These are phyloP conservation scores for Malus hybrid DNA, from an alignment of 331 rosid genomes.

Conservation along the genomic window DNA sequence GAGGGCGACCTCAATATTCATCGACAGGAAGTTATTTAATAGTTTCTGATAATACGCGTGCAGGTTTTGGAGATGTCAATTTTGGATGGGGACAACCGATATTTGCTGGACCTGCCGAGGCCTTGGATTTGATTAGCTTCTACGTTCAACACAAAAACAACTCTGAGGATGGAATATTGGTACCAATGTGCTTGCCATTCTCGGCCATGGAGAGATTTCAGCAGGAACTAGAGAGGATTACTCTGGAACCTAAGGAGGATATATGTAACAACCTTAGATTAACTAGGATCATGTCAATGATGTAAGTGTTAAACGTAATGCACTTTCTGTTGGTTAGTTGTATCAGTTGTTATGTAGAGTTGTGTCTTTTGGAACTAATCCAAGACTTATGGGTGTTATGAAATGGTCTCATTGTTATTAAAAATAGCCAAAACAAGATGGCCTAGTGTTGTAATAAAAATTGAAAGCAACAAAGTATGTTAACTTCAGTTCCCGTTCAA, in stretches of 20 bases:
- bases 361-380: too few species aligned
- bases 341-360: too few species aligned
- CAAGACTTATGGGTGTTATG: too few species aligned
- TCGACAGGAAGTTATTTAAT: background rate
- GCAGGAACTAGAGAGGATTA: background rate
- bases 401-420: too few species aligned
- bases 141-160: slow-evolving; percentile 8
- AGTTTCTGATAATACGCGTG: background rate
- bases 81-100: slow-evolving; percentile 40
- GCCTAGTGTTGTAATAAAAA: too few species aligned
- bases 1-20: slow-evolving; percentile 18
- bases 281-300: too few species aligned
- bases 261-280: too few species aligned
- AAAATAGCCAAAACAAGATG: too few species aligned
- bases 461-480: too few species aligned
- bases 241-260: background rate
- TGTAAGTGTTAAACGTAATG: too few species aligned
- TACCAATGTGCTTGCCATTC: background rate
- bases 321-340: too few species aligned
- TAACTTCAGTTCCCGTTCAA: too few species aligned
- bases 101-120: slow-evolving; percentile 17
- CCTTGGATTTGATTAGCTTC: slow-evolving; percentile 16
- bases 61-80: slow-evolving; percentile 7
- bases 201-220: background rate
- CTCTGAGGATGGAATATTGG: background rate